A percentile compares a stretch with the other conserved stretches of the same genome.
phyloP scores from a whole-genome alignment of 179 eudicot species.

The Silene noctiflora region DNA sequence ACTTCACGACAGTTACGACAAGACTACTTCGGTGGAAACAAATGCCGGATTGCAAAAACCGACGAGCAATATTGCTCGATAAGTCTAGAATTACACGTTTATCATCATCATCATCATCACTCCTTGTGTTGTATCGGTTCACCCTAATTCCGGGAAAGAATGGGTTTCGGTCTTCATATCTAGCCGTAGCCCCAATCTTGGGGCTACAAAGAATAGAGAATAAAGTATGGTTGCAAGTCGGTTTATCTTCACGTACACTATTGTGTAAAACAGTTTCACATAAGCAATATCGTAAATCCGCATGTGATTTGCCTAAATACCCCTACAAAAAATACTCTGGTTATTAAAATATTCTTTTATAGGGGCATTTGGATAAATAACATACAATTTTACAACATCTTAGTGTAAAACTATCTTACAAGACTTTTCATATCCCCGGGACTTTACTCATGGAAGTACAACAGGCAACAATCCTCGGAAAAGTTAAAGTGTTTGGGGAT shows the following conservation, averaged over 20 bases:
- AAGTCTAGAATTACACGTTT: neutral
- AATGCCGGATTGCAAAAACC: neutral
- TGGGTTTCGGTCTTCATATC: slow-evolving; percentile 15
- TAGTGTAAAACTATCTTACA: no score
- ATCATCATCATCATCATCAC: slow-evolving; percentile 9
- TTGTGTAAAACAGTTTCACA: no score
- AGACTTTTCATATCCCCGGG: neutral
- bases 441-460: slow-evolving; percentile 10
- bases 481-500: slow-evolving; percentile 50
- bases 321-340: no score
- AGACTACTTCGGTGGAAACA: neutral
- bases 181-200: slow-evolving; percentile 16
- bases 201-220: slow-evolving; percentile 28
- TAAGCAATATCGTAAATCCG: no score
- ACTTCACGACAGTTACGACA: neutral
- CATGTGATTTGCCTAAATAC: no score
- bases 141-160: slow-evolving; percentile 20
- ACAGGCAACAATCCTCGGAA: slow-evolving; percentile 13
- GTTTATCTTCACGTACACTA: slow-evolving; percentile 10
- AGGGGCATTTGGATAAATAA: no score
- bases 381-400: no score
- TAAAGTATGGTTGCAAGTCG: neutral
- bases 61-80: neutral
- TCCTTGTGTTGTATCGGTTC: slow-evolving; percentile 1
- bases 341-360: no score